phyloP scores from a whole-genome alignment of 768 basidiomycete genomes.

The Harrya chromipes region DNA sequence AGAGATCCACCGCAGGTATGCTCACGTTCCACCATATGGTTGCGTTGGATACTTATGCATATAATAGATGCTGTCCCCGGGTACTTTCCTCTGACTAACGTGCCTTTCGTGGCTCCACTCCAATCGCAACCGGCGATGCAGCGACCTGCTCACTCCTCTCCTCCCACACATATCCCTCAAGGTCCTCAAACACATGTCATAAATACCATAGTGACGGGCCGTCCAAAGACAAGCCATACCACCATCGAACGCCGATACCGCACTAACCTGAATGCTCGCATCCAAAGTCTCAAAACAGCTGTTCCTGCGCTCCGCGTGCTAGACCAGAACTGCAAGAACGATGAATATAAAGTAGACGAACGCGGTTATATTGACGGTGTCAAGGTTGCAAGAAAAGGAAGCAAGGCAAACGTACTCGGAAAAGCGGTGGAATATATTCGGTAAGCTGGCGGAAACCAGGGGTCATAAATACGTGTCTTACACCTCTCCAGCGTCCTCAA shows the following conservation, averaged over 20 bases:
- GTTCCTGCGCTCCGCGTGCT: slow-evolving; percentile 82
- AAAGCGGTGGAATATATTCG: slow-evolving; percentile 89
- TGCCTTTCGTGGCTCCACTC: slow-evolving; percentile 32
- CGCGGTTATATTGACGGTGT: slow-evolving; percentile 91
- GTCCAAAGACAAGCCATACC: slow-evolving; percentile 79
- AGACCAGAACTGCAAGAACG: slow-evolving; percentile 48
- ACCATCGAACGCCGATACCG: slow-evolving; percentile 88
- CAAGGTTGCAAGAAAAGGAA: slow-evolving; percentile 85
- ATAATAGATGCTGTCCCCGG: slow-evolving; percentile 21
- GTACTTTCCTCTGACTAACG: slow-evolving; percentile 16
- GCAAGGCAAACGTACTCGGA: slow-evolving; percentile 86
- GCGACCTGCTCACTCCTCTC: slow-evolving; percentile 30
- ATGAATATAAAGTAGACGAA: slow-evolving; percentile 60
- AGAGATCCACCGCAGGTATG: slow-evolving; percentile 21
- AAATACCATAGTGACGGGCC: slow-evolving; percentile 15
- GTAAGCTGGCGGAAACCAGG: slow-evolving; percentile 31
- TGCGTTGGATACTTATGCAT: slow-evolving; percentile 8
- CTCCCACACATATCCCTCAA: slow-evolving; percentile 22
- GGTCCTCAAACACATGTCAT: slow-evolving; percentile 24
- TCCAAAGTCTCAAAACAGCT: slow-evolving; percentile 73
- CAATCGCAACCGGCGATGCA: slow-evolving; percentile 29
- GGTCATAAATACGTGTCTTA: slow-evolving; percentile 3
- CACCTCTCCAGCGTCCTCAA: slow-evolving; percentile 61
- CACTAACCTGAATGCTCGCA: slow-evolving; percentile 85
- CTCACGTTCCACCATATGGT: not conserved